A percentile compares a stretch with the other conserved stretches of the same genome.
Evolutionary conservation across 805 yeast genomes (phyloP).

Genomic region (Nakazawaea laoshanensis): DNA sequence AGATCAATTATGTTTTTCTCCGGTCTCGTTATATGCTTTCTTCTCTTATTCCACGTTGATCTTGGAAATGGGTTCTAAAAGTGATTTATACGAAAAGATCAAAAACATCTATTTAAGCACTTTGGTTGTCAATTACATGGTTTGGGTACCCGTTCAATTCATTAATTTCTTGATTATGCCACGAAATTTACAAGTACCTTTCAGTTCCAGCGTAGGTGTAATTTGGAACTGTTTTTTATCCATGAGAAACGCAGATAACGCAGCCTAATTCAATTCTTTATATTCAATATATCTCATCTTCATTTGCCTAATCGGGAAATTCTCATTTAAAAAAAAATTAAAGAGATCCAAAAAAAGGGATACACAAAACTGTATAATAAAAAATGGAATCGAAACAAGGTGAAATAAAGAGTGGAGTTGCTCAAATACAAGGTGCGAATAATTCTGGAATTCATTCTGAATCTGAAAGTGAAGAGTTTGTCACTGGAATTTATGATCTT

Average conservation of each 20-base stretch:
- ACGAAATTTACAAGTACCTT: slow-evolving; percentile 76
- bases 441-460: no score
- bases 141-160: slow-evolving; percentile 83
- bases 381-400: no score
- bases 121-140: slow-evolving; percentile 54
- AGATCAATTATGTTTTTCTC: slow-evolving; percentile 87
- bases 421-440: no score
- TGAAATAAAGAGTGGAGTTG: no score
- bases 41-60: slow-evolving; percentile 79
- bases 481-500: no score
- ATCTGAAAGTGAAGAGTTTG: no score
- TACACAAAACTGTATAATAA: no score
- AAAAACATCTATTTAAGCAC: slow-evolving; percentile 61
- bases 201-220: slow-evolving; percentile 78
- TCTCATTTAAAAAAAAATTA: no score
- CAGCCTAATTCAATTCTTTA: not conserved
- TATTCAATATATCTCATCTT: not conserved
- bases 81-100: slow-evolving; percentile 57
- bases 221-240: slow-evolving; percentile 93
- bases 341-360: no score
- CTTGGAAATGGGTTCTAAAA: slow-evolving; percentile 64
- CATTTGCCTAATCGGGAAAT: not conserved
- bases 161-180: slow-evolving; percentile 68
- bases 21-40: slow-evolving; percentile 71
- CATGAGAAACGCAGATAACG: slow-evolving; percentile 50